Percentiles rank a stretch among this genome's conserved stretches.
Conservation (phyloP, 177 flowering plant genomes). For the Vitis hybrid region DNA sequence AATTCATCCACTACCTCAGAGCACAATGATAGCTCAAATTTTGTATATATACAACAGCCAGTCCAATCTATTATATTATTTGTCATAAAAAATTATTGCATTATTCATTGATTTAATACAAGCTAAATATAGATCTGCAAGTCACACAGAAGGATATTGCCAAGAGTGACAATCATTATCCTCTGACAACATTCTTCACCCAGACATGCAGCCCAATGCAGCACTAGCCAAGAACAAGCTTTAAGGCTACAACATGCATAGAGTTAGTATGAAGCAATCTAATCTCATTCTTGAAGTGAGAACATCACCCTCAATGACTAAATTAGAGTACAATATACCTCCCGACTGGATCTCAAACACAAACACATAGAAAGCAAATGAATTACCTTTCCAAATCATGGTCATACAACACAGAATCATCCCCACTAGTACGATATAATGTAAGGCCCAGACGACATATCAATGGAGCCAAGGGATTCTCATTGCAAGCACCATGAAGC, state of each 20-base stretch:
- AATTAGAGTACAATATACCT: too few species aligned
- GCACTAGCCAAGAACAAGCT: background rate
- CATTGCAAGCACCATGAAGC: conserved; percentile 98
- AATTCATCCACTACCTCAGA: background rate
- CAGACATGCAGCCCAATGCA: background rate
- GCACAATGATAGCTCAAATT: background rate
- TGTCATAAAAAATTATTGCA: too few species aligned
- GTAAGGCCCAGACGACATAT: conserved; percentile 75
- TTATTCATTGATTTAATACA: too few species aligned
- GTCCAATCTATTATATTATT: background rate
- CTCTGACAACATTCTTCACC: background rate
- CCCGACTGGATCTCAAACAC: background rate
- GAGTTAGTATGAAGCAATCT: background rate
- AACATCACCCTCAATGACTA: background rate
- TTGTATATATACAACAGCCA: background rate
- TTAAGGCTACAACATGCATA: background rate
- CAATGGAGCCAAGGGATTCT: conserved; percentile 96
- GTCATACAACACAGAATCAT: conserved; percentile 85
- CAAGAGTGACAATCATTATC: background rate
- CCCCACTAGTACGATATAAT: conserved; percentile 91
- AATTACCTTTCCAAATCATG: conserved; percentile 84
- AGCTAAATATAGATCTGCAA: too few species aligned
- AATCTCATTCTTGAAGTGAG: background rate
- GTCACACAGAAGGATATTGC: background rate
- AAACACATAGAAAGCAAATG: background rate